phyloP scores from a whole-genome alignment of 108 stramenopile genomes.

The Discostella pseudostelligera region DNA sequence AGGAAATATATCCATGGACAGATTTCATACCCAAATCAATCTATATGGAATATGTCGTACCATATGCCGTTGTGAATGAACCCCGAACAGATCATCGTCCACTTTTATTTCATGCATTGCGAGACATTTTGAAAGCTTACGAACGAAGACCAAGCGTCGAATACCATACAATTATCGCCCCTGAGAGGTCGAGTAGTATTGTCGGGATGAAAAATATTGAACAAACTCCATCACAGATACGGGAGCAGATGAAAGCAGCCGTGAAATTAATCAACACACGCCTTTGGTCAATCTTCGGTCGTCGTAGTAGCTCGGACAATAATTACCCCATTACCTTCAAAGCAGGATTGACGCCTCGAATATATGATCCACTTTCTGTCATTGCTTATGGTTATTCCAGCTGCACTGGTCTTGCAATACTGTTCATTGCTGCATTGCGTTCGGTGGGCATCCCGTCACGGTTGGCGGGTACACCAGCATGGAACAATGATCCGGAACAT shows the following conservation, averaged over 20 bases:
- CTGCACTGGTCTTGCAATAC: slow-evolving; percentile 80
- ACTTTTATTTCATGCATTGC: slow-evolving; percentile 55
- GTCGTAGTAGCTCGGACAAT: not conserved
- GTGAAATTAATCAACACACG: slow-evolving; percentile 65
- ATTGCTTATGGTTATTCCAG: slow-evolving; percentile 79
- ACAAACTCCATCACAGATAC: not conserved
- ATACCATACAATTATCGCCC: not conserved
- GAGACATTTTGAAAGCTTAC: slow-evolving; percentile 22
- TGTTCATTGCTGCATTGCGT: slow-evolving; percentile 68
- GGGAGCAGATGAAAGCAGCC: slow-evolving; percentile 37
- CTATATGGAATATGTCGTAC: slow-evolving; percentile 79
- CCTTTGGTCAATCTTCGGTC: slow-evolving; percentile 57
- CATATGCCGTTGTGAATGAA: slow-evolving; percentile 84
- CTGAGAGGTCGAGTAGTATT: not conserved
- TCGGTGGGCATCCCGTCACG: slow-evolving; percentile 75
- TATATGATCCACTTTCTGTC: slow-evolving; percentile 87
- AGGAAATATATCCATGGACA: slow-evolving; percentile 63
- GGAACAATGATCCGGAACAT: slow-evolving; percentile 63
- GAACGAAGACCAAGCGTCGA: slow-evolving; percentile 4
- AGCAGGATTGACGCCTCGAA: slow-evolving; percentile 73
- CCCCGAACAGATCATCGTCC: slow-evolving; percentile 80
- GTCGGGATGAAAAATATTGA: not conserved
- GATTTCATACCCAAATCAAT: slow-evolving; percentile 61
- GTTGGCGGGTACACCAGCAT: slow-evolving; percentile 86
- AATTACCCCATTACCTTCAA: slow-evolving; percentile 60